Evolutionary conservation across 1,284 basidiomycete species (phyloP), one percentile per base, ranked within the genome.

Genomic region (Omphalotus olearius): DNA sequence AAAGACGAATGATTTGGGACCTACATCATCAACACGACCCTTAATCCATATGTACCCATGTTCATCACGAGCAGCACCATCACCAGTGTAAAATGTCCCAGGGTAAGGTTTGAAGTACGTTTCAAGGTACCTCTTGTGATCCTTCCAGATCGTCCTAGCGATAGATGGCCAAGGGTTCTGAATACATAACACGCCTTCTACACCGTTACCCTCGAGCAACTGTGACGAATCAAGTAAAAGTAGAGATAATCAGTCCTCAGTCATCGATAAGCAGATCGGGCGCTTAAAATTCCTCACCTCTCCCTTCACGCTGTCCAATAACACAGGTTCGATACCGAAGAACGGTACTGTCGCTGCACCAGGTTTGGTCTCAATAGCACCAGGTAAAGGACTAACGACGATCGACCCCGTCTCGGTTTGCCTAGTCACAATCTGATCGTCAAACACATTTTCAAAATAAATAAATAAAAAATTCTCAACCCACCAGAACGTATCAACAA

Each of bases 31-130:
- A 40, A 99, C 86, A 62, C 96, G 88, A 48, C 96, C 96, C 72
- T 94, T 95, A 73, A 99, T 98, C 93, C 93, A 97, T 66, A 93
- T 91, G 73, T 99, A 99, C 5, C 96, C 96, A 63, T 99, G 88
- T 63, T 90, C 83, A 67, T 99, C 97, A 43, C 95, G 82, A 20
- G 88, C 90, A 17, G 95, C 96, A 53, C 95, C 95, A 64, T 99
- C 97, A 35, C 97, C 96, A 17, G 95, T 99, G 74, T 92, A 98
- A 81, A 94, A 98, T 68, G 79, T 74, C 17, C 93, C 89, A 14
- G 88, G 86, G 71, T 92, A 92, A n/a, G 87, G 86, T 73, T 81
- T 45, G 16, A 50, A 42, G 47, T 14, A 33, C n/a, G 57, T 35
- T 18, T 50, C 28, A 48, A 38, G n/a, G 26, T 91, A 94, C 47